Conservation (phyloP, 768 basidiomycete species). For the Sarcodon aspratus region DNA sequence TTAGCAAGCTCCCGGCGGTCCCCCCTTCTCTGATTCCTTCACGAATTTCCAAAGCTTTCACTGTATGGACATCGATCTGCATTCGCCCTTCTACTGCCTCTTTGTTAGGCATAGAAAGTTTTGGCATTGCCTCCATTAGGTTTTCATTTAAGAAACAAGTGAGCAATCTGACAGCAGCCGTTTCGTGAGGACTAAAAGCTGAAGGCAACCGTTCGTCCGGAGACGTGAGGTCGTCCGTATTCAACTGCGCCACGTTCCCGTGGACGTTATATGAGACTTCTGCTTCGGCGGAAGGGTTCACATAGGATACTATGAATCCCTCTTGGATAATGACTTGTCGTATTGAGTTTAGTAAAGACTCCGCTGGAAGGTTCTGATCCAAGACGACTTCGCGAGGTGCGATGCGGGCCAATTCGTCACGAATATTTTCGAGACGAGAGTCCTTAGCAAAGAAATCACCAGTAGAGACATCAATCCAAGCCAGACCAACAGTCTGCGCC, state of each 20-base stretch:
- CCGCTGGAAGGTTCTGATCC: slow-evolving; percentile 23
- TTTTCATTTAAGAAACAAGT: slow-evolving; percentile 54
- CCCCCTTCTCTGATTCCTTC: slow-evolving; percentile 69
- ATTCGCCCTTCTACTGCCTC: slow-evolving; percentile 51
- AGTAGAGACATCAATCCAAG: slow-evolving; percentile 93
- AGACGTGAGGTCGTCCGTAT: slow-evolving; percentile 13
- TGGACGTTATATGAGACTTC: neutral
- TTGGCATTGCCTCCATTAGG: slow-evolving; percentile 72
- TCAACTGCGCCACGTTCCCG: neutral
- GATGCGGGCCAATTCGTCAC: slow-evolving; percentile 77
- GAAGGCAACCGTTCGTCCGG: neutral
- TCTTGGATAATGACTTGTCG: slow-evolving; percentile 41
- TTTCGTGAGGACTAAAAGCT: slow-evolving; percentile 29
- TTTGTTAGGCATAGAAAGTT: slow-evolving; percentile 40
- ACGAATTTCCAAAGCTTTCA: slow-evolving; percentile 79
- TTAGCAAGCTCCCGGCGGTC: slow-evolving; percentile 60
- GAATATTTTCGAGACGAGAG: slow-evolving; percentile 39
- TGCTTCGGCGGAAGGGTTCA: slow-evolving; percentile 6
- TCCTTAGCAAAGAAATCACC: slow-evolving; percentile 83
- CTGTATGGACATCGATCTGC: slow-evolving; percentile 85
- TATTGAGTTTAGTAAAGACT: slow-evolving; percentile 31
- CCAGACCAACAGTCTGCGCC: slow-evolving; percentile 42
- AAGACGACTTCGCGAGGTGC: slow-evolving; percentile 78
- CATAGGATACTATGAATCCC: slow-evolving; percentile 41
- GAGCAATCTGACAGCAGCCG: slow-evolving; percentile 46